phyloP scores from a whole-genome alignment of 495 filamentous ascomycete species.

The Parathielavia appendiculata region DNA sequence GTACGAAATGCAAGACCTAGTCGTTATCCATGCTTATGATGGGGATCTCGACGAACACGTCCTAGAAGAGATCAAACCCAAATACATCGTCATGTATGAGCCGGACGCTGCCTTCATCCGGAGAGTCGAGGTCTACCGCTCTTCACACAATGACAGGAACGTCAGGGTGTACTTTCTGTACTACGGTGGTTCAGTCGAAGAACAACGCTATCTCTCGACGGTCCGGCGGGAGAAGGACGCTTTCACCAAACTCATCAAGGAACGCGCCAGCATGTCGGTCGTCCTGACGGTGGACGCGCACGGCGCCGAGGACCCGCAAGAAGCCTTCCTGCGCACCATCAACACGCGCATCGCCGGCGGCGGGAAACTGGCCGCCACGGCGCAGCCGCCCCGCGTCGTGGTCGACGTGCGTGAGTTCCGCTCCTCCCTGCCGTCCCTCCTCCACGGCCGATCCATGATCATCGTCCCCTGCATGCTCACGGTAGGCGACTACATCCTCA shows the following conservation, averaged over 20 bases:
- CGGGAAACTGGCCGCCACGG: constrained; percentile 79
- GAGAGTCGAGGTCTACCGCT: constrained; percentile 90
- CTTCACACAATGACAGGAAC: constrained; percentile 82
- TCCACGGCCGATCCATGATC: constrained; percentile 79
- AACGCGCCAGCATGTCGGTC: constrained; percentile 87
- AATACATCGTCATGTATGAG: constrained; percentile 98
- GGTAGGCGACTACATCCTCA: constrained; percentile 93
- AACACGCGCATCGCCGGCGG: constrained; percentile 97
- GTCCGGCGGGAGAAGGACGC: constrained; percentile 91
- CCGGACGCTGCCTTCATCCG: constrained; percentile 94
- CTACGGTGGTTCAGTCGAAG: constrained; percentile 90
- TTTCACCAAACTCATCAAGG: constrained; percentile 87
- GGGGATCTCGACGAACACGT: constrained; percentile 95
- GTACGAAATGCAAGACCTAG: constrained; percentile 84
- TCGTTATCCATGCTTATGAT: constrained; percentile 83
- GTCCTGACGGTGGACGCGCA: constrained; percentile 69
- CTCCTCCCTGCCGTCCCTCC: constrained; percentile 81
- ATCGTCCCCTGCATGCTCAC: constrained; percentile 93
- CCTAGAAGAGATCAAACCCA: constrained; percentile 84
- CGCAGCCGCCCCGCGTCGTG: constrained; percentile 85
- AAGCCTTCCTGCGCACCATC: constrained; percentile 87
- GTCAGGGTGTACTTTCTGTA: constrained; percentile 94
- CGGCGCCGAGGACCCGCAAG: constrained; percentile 75
- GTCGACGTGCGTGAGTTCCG: constrained; percentile 96
- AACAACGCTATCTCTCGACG: constrained; percentile 86